Evolutionary conservation across 768 basidiomycete genomes (phyloP), one percentile per base, ranked within the genome.

Genomic region (Boletales sp.): DNA sequence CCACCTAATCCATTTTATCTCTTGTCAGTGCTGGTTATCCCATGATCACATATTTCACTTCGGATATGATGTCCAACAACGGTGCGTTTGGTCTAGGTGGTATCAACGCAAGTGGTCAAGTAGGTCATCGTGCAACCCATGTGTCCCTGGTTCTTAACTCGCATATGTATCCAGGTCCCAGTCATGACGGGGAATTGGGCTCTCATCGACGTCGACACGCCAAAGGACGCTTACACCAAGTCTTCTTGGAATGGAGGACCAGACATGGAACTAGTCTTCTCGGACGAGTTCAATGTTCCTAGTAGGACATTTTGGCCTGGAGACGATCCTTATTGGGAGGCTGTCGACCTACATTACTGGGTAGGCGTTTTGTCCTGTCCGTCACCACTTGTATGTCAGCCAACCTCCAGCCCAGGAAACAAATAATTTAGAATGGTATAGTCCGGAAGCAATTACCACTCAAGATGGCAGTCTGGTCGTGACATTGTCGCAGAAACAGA

Each of bases 321-420:
- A 6, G 88, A 91, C 55, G 90, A 92, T 64, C 90, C 90, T 4
- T 91, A 86, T 58, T 88, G 87, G 86, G 85, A 89, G 62, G 86
- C 74, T 0, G 71, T 54, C 17, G 64, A 76, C 56, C 51, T 77
- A 24, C 67, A 76, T 52, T 74, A 73, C 46, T 72, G 72, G 67
- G 70, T 72, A 38, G 51, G 71, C 60, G 41, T 50, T 62, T 18
- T 64, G 34, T 59, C 60, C 60, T 65, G 45, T 30, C 51, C 49
- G 56, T 42, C 35, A 34, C 18, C 45, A 9, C 63, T 69, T 51
- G 72, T 38, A 17, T n/a, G 35, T 15, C 50, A 65, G 69, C 54
- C 72, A 75, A 44, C 27, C 9, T 45, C 17, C 10, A 10, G 29
- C 29, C 31, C 35, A 67, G 66, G 52, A 43, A 58, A 79, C 82